Evolutionary conservation across 1,284 basidiomycete genomes (phyloP).

Genomic region (Hymenochaete sp.): DNA sequence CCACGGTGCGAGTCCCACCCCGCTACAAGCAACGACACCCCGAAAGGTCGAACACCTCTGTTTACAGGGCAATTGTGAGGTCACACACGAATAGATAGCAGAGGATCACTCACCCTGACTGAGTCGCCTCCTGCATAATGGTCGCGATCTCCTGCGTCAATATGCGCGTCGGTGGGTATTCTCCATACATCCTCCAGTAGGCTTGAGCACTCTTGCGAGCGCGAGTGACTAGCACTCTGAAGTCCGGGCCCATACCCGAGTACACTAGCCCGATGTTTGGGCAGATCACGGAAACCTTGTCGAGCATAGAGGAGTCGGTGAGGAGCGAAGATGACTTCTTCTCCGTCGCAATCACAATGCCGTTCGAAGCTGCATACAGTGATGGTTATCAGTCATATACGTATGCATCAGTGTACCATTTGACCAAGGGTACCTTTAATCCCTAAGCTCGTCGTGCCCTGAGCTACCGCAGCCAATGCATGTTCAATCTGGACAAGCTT

Average conservation of each 20-base stretch:
- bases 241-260: constrained; percentile 99
- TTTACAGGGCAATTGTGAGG: neutral
- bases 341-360: constrained; percentile 98
- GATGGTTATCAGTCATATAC: constrained; percentile 19
- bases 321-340: constrained; percentile 98
- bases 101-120: constrained; percentile 72
- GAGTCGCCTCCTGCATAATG: constrained; percentile 98
- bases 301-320: constrained; percentile 95
- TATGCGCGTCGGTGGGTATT: constrained; percentile 97
- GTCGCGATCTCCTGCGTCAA: constrained; percentile 96
- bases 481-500: constrained; percentile 99
- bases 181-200: constrained; percentile 99
- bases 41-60: constrained; percentile 96
- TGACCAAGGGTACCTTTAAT: constrained; percentile 74
- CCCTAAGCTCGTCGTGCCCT: constrained; percentile 93
- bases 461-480: constrained; percentile 93
- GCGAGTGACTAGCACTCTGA: constrained; percentile 86
- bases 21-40: constrained; percentile 92
- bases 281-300: constrained; percentile 94
- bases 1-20: constrained; percentile 92
- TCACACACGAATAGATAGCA: neutral
- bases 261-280: constrained; percentile 99
- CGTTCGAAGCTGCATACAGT: constrained; percentile 75
- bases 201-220: constrained; percentile 97
- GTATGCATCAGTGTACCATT: constrained; percentile 8